phyloP scores from a whole-genome alignment of 495 filamentous ascomycete species.

The Chaetomium tenue region DNA sequence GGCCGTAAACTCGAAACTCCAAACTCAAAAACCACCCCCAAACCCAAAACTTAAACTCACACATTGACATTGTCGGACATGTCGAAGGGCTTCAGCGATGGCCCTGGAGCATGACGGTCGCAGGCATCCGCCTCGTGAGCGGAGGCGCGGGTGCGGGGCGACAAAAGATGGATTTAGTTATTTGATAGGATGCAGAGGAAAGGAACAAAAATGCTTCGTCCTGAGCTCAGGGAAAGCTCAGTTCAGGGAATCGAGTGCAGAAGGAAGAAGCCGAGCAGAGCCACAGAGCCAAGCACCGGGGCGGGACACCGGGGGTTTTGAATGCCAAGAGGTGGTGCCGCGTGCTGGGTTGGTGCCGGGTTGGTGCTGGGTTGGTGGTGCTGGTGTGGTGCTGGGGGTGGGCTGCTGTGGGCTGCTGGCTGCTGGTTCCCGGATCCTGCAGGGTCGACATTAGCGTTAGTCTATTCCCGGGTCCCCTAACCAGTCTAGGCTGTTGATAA shows the following conservation, averaged over 20 bases:
- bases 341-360: background rate
- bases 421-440: background rate
- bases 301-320: conserved; percentile 25
- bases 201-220: background rate
- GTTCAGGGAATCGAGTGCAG: conserved; percentile 10
- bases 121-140: background rate
- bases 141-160: background rate
- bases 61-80: conserved; percentile 23
- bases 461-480: background rate
- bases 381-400: background rate
- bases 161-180: background rate
- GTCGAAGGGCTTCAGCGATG: background rate
- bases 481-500: background rate
- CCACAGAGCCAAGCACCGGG: conserved; percentile 13
- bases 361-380: background rate
- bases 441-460: background rate
- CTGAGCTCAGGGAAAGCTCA: background rate
- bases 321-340: conserved; percentile 28
- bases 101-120: conserved; percentile 2
- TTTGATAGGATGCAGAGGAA: background rate
- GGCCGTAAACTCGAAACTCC: background rate
- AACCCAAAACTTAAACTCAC: conserved; percentile 3
- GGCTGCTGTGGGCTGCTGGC: background rate
- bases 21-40: too few species aligned
- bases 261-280: conserved; percentile 20